Evolutionary conservation across 257 asterid species (phyloP).

Genomic region (Nyctanthes arbortristis): DNA sequence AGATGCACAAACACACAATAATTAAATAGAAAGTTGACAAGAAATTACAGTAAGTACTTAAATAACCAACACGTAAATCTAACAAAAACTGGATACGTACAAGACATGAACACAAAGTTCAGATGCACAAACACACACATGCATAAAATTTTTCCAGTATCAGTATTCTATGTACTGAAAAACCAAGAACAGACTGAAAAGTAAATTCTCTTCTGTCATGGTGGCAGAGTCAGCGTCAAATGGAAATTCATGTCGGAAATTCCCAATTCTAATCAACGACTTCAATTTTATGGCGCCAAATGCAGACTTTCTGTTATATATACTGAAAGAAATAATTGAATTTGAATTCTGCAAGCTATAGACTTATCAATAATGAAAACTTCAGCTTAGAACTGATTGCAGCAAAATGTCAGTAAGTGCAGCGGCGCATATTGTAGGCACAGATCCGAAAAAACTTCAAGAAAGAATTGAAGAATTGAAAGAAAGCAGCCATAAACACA

Average conservation of each 20-base stretch:
- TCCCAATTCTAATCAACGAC: background rate
- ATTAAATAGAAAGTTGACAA: slow-evolving; percentile 15
- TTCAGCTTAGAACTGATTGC: background rate
- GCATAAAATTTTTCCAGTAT: background rate
- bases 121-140: background rate
- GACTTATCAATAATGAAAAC: background rate
- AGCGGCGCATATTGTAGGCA: background rate
- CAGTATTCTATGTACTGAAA: background rate
- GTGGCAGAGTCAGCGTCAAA: background rate
- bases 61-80: background rate
- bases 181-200: background rate
- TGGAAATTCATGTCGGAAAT: background rate
- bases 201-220: background rate
- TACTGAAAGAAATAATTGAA: background rate
- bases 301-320: background rate
- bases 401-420: background rate
- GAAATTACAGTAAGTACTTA: slow-evolving; percentile 12
- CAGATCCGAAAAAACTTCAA: slow-evolving; percentile 16
- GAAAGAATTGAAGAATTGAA: background rate
- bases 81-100: slow-evolving; percentile 6
- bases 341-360: background rate
- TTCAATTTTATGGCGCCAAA: slow-evolving; percentile 6
- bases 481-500: background rate
- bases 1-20: background rate
- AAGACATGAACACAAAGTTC: slow-evolving; percentile 1